Percentiles rank a stretch among this genome's conserved stretches.
phyloP scores from a whole-genome alignment of 202 grass and related monocot genomes.

The Panicum virgatum region DNA sequence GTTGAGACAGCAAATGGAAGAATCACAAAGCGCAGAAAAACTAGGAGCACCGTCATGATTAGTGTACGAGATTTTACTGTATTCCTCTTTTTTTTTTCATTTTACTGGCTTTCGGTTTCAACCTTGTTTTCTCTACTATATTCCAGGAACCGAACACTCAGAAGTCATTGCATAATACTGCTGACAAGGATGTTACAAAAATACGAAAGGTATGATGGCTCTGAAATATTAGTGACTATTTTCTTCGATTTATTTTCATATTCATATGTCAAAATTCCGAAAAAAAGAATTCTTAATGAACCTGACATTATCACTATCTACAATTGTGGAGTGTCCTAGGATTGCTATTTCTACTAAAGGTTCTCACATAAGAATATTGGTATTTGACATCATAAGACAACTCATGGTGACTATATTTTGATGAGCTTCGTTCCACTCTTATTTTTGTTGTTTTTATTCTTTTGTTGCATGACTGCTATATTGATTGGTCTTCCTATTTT shows the following conservation, averaged over 20 bases:
- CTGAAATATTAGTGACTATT: background rate
- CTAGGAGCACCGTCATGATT: constrained; percentile 87
- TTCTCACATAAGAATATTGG: constrained; percentile 14
- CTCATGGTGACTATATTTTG: background rate
- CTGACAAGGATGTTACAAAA: constrained; percentile 54
- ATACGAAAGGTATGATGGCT: constrained; percentile 59
- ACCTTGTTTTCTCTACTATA: constrained; percentile 27
- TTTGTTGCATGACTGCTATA: background rate
- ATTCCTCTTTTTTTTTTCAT: constrained; percentile 16
- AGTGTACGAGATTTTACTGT: constrained; percentile 49
- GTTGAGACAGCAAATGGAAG: constrained; percentile 82
- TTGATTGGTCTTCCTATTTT: background rate
- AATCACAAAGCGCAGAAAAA: constrained; percentile 92
- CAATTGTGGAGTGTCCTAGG: constrained; percentile 13
- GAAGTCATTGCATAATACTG: constrained; percentile 59
- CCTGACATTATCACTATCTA: constrained; percentile 18
- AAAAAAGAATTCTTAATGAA: background rate
- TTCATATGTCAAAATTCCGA: constrained; percentile 2
- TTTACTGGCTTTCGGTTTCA: constrained; percentile 21
- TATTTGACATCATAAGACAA: background rate
- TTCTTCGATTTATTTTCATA: constrained; percentile 23
- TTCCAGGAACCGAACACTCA: constrained; percentile 63
- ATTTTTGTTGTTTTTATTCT: background rate
- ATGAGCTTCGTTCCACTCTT: background rate
- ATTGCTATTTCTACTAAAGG: background rate